phyloP scores from a whole-genome alignment of 805 yeast genomes.

The Yamadazyma tumulicola region DNA sequence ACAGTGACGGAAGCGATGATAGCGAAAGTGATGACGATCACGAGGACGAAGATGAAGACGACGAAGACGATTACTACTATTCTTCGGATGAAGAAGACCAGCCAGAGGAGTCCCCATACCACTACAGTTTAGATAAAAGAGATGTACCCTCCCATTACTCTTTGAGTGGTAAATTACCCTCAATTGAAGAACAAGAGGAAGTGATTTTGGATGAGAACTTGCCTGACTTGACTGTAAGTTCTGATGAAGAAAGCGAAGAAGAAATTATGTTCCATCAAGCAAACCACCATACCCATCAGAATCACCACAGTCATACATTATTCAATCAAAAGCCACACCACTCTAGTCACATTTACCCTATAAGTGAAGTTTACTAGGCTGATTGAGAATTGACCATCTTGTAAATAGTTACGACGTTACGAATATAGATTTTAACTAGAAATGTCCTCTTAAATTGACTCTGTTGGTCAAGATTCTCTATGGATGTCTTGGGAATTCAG shows the following conservation, averaged over 20 bases:
- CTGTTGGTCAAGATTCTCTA: too few species aligned
- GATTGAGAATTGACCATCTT: not conserved
- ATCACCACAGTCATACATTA: conserved; percentile 8
- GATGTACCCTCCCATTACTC: not conserved
- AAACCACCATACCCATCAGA: too few species aligned
- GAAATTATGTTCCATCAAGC: conserved; percentile 4
- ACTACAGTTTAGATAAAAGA: not conserved
- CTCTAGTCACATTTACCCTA: conserved; percentile 32
- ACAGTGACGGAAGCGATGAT: conserved; percentile 21
- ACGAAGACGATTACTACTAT: conserved; percentile 20
- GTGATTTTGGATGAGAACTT: conserved; percentile 12
- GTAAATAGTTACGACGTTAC: not conserved
- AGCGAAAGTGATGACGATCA: conserved; percentile 18
- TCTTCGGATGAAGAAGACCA: conserved; percentile 14
- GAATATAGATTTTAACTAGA: not conserved
- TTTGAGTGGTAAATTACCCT: conserved; percentile 6
- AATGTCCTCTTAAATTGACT: too few species aligned
- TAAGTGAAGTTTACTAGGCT: conserved; percentile 30
- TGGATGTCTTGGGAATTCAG: too few species aligned
- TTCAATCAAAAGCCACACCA: conserved; percentile 19
- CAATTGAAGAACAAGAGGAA: conserved; percentile 10
- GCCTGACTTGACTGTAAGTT: conserved; percentile 10
- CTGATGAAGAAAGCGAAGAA: conserved; percentile 9
- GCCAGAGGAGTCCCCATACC: conserved; percentile 1
- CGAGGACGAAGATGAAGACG: conserved; percentile 20